These are phyloP conservation scores for Erodium trifolium DNA, from an alignment of 441 rosid species.

Conservation along the genomic window DNA sequence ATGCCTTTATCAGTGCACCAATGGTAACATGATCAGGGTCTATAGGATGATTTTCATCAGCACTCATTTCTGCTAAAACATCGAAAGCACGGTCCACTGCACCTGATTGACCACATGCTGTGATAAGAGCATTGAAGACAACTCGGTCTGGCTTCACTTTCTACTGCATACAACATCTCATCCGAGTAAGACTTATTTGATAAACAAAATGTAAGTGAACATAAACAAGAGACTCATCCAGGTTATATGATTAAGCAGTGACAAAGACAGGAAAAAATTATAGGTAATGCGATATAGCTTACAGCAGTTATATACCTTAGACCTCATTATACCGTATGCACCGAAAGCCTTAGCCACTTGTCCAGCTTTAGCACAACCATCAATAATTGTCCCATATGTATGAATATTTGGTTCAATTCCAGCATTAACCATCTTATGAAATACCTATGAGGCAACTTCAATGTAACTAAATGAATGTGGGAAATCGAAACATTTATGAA, in stretches of 20 bases:
- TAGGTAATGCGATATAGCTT: constrained; percentile 3
- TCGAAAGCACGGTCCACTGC: constrained; percentile 97
- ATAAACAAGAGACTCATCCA: constrained; percentile 4
- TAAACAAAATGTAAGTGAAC: too few relatives aligned
- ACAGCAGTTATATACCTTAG: constrained; percentile 51
- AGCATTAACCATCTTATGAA: constrained; percentile 84
- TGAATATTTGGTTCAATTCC: constrained; percentile 85
- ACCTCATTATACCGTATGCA: constrained; percentile 92
- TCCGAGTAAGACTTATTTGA: constrained; percentile 23
- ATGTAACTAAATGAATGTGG: constrained; percentile 1
- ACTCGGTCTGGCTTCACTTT: constrained; percentile 98
- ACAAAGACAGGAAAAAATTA: constrained; percentile 8
- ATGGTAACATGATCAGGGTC: constrained; percentile 89
- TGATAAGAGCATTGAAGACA: constrained; percentile 88
- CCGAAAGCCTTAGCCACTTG: constrained; percentile 98
- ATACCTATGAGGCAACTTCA: constrained; percentile 42
- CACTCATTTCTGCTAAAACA: constrained; percentile 82
- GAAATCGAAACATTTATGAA: background rate
- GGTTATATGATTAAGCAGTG: background rate
- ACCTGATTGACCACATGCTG: constrained; percentile 91
- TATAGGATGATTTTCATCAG: constrained; percentile 60
- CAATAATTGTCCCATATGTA: constrained; percentile 90
- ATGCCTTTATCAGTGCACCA: constrained; percentile 83
- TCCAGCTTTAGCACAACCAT: constrained; percentile 95
- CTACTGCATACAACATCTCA: constrained; percentile 69